Evolutionary conservation across 495 filamentous ascomycete species (phyloP).

Genomic region (Talaromyces adpressus): DNA sequence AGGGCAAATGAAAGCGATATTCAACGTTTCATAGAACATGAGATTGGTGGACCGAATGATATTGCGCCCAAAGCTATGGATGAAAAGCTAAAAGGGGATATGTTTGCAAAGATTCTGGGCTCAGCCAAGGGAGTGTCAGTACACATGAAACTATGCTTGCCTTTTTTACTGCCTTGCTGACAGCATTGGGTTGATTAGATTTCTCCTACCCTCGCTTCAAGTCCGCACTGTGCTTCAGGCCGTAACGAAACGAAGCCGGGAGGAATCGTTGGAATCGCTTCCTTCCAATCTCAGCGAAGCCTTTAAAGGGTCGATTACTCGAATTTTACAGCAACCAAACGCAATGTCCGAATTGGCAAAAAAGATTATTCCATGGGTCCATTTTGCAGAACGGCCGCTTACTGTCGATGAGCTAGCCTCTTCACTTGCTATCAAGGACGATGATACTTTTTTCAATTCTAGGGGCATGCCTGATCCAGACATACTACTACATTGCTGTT

Average conservation of each 20-base stretch:
- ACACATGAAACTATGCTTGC: neutral
- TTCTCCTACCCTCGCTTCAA: conserved; percentile 15
- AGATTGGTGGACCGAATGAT: conserved; percentile 17
- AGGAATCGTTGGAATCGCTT: conserved; percentile 10
- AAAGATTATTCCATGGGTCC: conserved; percentile 14
- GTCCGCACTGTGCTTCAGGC: conserved; percentile 13
- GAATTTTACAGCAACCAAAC: conserved; percentile 13
- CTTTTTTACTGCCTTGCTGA: neutral
- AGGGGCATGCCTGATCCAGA: too few species aligned
- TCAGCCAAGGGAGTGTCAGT: conserved; percentile 13
- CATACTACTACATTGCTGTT: too few species aligned
- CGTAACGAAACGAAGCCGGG: conserved; percentile 11
- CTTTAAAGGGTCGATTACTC: conserved; percentile 9
- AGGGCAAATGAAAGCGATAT: conserved; percentile 14
- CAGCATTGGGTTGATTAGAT: conserved; percentile 9
- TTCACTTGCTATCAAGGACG: too few species aligned
- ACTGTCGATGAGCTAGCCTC: too few species aligned
- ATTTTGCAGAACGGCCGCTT: conserved; percentile 8
- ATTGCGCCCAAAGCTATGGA: conserved; percentile 15
- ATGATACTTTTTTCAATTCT: too few species aligned
- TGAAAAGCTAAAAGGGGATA: conserved; percentile 10
- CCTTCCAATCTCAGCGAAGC: conserved; percentile 12
- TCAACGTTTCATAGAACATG: conserved; percentile 9
- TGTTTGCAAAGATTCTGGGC: conserved; percentile 8
- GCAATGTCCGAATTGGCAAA: conserved; percentile 5